A percentile compares a stretch with the other conserved stretches of the same genome.
These are phyloP conservation scores for Salix exigua DNA, from an alignment of 345 rosid species.

Conservation along the genomic window DNA sequence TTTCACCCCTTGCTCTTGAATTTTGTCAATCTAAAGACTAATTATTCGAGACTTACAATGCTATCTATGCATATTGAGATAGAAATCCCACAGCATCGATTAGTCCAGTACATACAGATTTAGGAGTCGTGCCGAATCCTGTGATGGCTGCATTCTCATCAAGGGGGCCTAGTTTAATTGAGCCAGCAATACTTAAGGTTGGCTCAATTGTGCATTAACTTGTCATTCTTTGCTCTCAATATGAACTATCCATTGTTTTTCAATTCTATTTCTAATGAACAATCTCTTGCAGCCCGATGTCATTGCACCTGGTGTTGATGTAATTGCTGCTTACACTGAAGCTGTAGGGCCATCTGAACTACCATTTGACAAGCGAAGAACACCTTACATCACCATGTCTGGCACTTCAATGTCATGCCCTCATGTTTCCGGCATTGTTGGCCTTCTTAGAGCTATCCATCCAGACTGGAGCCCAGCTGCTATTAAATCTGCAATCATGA, in stretches of 20 bases:
- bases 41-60: neutral
- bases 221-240: neutral
- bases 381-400: constrained; percentile 12
- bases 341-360: constrained; percentile 8
- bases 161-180: constrained; percentile 14
- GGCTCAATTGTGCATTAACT: neutral
- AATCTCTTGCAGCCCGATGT: constrained; percentile 45
- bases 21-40: neutral
- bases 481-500: constrained; percentile 45
- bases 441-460: constrained; percentile 37
- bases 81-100: constrained; percentile 9
- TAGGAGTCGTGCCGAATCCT: constrained; percentile 10
- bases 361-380: neutral
- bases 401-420: constrained; percentile 50
- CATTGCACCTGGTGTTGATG: constrained; percentile 43
- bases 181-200: constrained; percentile 16
- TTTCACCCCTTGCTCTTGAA: too few relatives aligned
- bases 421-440: constrained; percentile 35
- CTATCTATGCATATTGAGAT: too few relatives aligned
- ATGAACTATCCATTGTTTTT: neutral
- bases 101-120: neutral
- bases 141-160: constrained; percentile 31
- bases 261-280: neutral
- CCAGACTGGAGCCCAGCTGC: constrained; percentile 48
- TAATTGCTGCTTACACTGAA: constrained; percentile 40